phyloP scores from a whole-genome alignment of 176 grass and related monocot genomes.

The Musa beccarii region DNA sequence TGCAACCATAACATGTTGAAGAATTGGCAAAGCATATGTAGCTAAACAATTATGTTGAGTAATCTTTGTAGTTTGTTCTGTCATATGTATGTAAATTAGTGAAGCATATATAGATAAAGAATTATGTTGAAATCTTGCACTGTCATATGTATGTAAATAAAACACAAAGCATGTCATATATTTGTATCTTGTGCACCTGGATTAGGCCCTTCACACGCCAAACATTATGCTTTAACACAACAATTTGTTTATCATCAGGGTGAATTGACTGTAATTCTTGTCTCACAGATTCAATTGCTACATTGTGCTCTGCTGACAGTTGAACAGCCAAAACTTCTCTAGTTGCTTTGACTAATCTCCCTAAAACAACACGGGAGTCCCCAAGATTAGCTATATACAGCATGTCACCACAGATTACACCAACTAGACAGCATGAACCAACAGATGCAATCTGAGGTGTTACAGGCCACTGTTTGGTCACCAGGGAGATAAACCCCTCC shows the following conservation, averaged over 20 bases:
- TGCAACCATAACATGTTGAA: too few species aligned
- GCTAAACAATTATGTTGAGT: too few species aligned
- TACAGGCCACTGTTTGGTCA: constrained; percentile 57
- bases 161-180: background rate
- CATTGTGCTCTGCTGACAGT: constrained; percentile 83
- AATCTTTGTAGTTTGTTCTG: too few species aligned
- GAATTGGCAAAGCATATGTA: too few species aligned
- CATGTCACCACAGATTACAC: constrained; percentile 58
- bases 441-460: constrained; percentile 86
- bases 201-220: constrained; percentile 94
- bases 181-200: constrained; percentile 39
- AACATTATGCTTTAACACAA: constrained; percentile 88
- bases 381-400: constrained; percentile 81
- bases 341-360: constrained; percentile 57
- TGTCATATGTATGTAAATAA: background rate
- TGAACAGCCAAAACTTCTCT: constrained; percentile 68
- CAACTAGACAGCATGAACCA: constrained; percentile 82
- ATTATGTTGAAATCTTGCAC: background rate
- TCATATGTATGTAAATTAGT: too few species aligned
- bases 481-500: constrained; percentile 81
- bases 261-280: constrained; percentile 73
- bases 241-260: constrained; percentile 63
- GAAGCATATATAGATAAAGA: too few species aligned
- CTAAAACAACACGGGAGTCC: constrained; percentile 76
- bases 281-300: constrained; percentile 60